A percentile compares a stretch with the other conserved stretches of the same genome.
Evolutionary conservation across 1,284 basidiomycete species (phyloP).

Genomic region (Ganoderma resinaceum): DNA sequence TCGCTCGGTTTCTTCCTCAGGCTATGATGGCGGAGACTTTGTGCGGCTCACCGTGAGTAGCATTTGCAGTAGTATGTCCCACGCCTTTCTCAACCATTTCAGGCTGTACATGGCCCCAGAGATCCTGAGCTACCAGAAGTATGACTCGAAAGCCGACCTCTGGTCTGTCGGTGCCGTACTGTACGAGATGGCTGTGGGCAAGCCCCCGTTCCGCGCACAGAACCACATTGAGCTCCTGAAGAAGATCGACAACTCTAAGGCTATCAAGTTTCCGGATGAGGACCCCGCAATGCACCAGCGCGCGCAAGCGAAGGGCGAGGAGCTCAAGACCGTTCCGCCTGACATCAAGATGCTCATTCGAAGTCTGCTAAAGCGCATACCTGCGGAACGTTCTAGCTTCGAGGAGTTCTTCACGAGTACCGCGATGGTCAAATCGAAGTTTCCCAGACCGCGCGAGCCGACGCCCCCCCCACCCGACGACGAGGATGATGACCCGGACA

Average conservation of each 20-base stretch:
- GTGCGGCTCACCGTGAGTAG: constrained; percentile 91
- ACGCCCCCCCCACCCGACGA: constrained; percentile 38
- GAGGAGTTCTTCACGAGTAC: constrained; percentile 90
- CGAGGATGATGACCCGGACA: constrained; percentile 41
- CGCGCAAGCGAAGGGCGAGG: constrained; percentile 50
- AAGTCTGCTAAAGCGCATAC: constrained; percentile 82
- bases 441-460: constrained; percentile 51
- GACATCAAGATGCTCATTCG: constrained; percentile 94
- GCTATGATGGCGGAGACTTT: constrained; percentile 97
- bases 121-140: constrained; percentile 96
- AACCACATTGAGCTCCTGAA: constrained; percentile 97
- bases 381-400: constrained; percentile 87
- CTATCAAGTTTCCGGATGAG: constrained; percentile 95
- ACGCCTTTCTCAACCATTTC: constrained; percentile 6
- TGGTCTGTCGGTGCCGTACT: constrained; percentile 99
- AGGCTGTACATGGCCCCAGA: constrained; percentile 99
- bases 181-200: constrained; percentile 94
- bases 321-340: constrained; percentile 66
- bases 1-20: constrained; percentile 91
- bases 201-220: constrained; percentile 92
- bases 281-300: constrained; percentile 49
- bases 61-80: not conserved
- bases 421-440: constrained; percentile 85
- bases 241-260: constrained; percentile 88
- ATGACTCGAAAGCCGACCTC: constrained; percentile 96